Evolutionary conservation across 1,284 basidiomycete genomes (phyloP).

Genomic region (Apiotrichum gracile): DNA sequence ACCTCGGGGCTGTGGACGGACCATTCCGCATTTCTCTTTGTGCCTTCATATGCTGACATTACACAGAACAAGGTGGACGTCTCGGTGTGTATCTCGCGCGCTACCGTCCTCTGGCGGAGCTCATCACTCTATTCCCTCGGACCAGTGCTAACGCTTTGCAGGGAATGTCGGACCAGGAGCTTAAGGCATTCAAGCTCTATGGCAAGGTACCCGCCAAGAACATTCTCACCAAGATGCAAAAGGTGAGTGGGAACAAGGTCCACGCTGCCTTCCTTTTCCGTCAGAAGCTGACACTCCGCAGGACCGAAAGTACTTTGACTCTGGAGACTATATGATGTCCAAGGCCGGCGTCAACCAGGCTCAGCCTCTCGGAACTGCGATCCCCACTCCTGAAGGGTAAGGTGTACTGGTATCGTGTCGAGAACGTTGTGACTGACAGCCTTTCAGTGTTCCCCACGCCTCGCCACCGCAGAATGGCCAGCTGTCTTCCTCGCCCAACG

Average conservation of each 20-base stretch:
- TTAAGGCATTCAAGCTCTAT: conserved; percentile 89
- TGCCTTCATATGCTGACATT: conserved; percentile 1
- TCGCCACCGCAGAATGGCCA: conserved; percentile 37
- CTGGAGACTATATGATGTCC: conserved; percentile 91
- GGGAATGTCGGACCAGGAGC: conserved; percentile 84
- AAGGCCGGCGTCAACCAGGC: conserved; percentile 86
- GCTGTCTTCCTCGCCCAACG: conserved; percentile 38
- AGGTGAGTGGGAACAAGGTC: conserved; percentile 56
- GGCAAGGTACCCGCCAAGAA: conserved; percentile 93
- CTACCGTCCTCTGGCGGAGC: neutral
- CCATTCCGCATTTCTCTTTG: neutral
- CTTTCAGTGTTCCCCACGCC: conserved; percentile 43
- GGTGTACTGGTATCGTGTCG: conserved; percentile 36
- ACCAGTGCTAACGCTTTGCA: conserved; percentile 42
- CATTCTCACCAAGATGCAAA: conserved; percentile 86
- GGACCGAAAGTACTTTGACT: conserved; percentile 98
- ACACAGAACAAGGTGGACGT: conserved; percentile 47
- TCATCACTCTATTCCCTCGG: neutral
- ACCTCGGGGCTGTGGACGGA: too few relatives aligned
- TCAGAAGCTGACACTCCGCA: conserved; percentile 47
- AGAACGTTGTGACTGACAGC: neutral
- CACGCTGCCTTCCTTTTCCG: too few relatives aligned
- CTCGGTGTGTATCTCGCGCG: conserved; percentile 30
- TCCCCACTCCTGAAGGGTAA: conserved; percentile 92
- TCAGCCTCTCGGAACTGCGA: conserved; percentile 82